Evolutionary conservation across 1,284 basidiomycete genomes (phyloP), one percentile per base, ranked within the genome.

Genomic region (Xerocomus nothofagi): DNA sequence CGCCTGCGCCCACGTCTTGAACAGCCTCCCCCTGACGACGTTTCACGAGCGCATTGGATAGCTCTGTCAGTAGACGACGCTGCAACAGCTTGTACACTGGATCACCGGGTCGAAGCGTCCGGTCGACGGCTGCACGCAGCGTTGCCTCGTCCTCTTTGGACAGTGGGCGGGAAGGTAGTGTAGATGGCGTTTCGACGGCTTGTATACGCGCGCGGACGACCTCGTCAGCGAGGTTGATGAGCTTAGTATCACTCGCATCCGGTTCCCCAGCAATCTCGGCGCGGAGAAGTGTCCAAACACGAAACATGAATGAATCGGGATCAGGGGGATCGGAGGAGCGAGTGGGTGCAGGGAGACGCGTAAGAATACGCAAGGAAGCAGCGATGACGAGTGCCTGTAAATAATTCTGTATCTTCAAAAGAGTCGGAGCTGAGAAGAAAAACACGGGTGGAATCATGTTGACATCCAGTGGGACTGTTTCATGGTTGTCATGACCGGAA

Each of bases 161-260:
- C 21, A 70, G 45, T 9, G 47, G 9, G 4, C n/a, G 30, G 31
- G 57, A 29, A 3, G 51, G 23, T 1, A 57, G 33, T 2, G 32
- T 17, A 20, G 58, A 39, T 3, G 44, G n/a, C 12, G 51, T 53
- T 11, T 50, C 18, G 3, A 17, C 32, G 12, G 39, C 39, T 38
- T 64, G 59, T 37, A 59, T 62, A 27, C 70, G 69, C 4, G 73
- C 78, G 17, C 76, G 80, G 24, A 87, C 60, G 40, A 88, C 78
- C 59, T 89, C 86, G 62, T 88, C 86, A 0, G 82, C 83, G 17
- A 89, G 74, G 60, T 88, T 81, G 30, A 80, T 65, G 36, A 88
- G 62, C 57, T 81, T 86, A 9, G 80, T 83, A 18, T 68, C 65
- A 3, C 67, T 59, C 6, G 65, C 57, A 12, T 55, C 65, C 9